These are phyloP conservation scores for Pterocarpus santalinus DNA, from an alignment of 306 rosid genomes.

Conservation along the genomic window DNA sequence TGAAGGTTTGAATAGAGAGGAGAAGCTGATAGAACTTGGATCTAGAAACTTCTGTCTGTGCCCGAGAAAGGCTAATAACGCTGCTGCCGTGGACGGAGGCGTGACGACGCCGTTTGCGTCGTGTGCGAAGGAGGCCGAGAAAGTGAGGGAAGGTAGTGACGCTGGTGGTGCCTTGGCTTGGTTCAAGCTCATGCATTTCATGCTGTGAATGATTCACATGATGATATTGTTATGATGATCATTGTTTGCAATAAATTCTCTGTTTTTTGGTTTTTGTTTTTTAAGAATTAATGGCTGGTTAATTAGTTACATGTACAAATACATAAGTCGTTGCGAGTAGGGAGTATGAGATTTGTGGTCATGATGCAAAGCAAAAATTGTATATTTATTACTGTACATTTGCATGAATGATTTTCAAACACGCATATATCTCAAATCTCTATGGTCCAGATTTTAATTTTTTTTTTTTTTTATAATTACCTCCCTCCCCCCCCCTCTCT, in stretches of 20 bases:
- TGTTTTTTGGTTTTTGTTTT: not conserved
- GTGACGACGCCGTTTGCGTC: conserved; percentile 54
- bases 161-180: conserved; percentile 56
- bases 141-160: conserved; percentile 27
- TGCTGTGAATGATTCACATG: conserved; percentile 44
- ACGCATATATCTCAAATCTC: not conserved
- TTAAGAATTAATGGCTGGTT: not conserved
- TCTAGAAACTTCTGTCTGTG: conserved; percentile 86
- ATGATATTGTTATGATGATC: not conserved
- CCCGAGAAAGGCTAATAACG: conserved; percentile 24
- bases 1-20: conserved; percentile 74
- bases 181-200: conserved; percentile 76
- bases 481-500: no score
- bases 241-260: not conserved
- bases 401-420: not conserved
- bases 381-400: not conserved
- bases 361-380: not conserved
- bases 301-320: not conserved
- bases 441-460: not conserved
- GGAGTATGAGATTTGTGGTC: not conserved
- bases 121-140: conserved; percentile 65
- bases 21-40: conserved; percentile 69
- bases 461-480: no score
- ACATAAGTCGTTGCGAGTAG: not conserved
- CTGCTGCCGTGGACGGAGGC: conserved; percentile 30